phyloP scores from a whole-genome alignment of 306 rosid genomes.

The Acacia crassicarpa region DNA sequence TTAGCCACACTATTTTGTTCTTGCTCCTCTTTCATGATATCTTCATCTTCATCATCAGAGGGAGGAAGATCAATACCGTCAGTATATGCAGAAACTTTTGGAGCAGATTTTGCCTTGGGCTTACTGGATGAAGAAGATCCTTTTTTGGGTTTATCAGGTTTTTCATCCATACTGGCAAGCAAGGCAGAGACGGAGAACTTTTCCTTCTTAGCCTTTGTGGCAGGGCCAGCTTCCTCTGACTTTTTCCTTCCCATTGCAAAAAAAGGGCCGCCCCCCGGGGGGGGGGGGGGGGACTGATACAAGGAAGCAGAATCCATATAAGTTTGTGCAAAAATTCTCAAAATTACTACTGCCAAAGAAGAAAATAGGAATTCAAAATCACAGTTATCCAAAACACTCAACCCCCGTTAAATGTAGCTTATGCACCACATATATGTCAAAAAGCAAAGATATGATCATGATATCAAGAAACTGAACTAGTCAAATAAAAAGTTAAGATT shows the following conservation, averaged over 20 bases:
- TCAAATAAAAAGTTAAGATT: background rate
- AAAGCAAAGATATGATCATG: background rate
- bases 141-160: constrained; percentile 33
- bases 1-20: constrained; percentile 21
- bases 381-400: background rate
- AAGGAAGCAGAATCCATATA: background rate
- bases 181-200: constrained; percentile 30
- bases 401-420: background rate
- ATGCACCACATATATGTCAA: background rate
- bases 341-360: background rate
- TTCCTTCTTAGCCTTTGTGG: constrained; percentile 28
- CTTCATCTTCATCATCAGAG: constrained; percentile 54
- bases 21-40: constrained; percentile 30
- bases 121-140: constrained; percentile 41
- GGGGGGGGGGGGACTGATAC: background rate
- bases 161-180: constrained; percentile 31
- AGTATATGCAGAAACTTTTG: constrained; percentile 42
- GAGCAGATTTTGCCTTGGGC: constrained; percentile 43
- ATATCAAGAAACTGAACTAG: background rate
- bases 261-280: too few species aligned
- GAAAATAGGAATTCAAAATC: background rate
- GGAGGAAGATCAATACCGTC: constrained; percentile 58
- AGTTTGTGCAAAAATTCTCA: background rate
- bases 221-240: constrained; percentile 27
- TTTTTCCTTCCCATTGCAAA: constrained; percentile 26